Base-by-base conservation (phyloP, 108 stramenopile species). In the Conticribra weissflogii region DNA sequence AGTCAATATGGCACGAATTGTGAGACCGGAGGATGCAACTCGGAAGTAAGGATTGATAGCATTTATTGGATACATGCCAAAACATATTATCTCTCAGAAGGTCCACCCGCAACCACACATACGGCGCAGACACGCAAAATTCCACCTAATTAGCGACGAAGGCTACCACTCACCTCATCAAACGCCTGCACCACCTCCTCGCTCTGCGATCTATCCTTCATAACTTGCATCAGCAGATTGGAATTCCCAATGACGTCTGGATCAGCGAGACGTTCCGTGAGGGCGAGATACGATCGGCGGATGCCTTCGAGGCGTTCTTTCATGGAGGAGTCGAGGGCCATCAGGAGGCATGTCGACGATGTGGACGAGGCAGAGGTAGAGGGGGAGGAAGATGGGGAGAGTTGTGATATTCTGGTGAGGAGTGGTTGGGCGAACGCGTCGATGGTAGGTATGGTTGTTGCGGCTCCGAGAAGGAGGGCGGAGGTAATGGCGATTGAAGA, bases 171-270 rank as follows among this genome's bases (percentile, higher is more conserved):
- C 54, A 65, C 72, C 60, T 91, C 86, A 30, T 90, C 89, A 68
- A 81, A 93, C 17, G 86, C 81, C 56, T 69, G 27, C 18, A 92
- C 93, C 36, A 91, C 85, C 63, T 93, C 89, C 75, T 92, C 91
- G 46, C 76, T 76, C 55, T 85, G 72, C 18, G 93, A 74, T 33
- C 96, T 81, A 60, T 96, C 93, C 49, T 83, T 76, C 92, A 92
- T 93, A 32, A 96, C 81, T 53, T 79, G 72, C 54, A 63, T 67
- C 18, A 96, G 72, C 53, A 92, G 64, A 48, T 82, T 85, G 28
- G 92, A 84, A 68, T 93, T 86, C 7, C 34, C 78, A 28, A 93
- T 71, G 1, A 96, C 95, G 76, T 96, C 95, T 18, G 95, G 90
- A 73, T 96, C 92, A 34, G 66, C 92, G 51, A 93, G 65, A 19